Percentiles rank a stretch among this genome's conserved stretches.
phyloP scores from a whole-genome alignment of 306 rosid species.

The Pueraria montana region DNA sequence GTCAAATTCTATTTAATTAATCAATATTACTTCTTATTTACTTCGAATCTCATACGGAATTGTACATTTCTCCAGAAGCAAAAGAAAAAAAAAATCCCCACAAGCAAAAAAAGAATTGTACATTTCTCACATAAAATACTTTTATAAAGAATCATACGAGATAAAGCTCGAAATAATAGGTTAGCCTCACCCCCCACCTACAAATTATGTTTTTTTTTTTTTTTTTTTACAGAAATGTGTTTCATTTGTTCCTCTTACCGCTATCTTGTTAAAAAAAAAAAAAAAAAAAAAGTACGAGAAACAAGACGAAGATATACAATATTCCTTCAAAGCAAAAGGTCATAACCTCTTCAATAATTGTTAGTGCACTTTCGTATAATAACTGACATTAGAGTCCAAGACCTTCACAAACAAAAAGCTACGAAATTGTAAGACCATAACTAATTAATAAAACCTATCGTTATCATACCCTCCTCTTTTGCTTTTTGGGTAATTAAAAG shows the following conservation, averaged over 20 bases:
- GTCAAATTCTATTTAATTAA: not conserved
- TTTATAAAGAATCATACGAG: not conserved
- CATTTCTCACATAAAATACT: not conserved
- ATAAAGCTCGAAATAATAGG: not conserved
- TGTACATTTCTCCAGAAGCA: not conserved
- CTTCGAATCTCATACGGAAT: not conserved
- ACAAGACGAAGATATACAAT: not conserved
- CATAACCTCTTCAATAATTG: not conserved
- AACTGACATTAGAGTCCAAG: conserved; percentile 4
- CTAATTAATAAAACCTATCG: not conserved
- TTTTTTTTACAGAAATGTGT: not conserved
- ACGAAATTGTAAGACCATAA: not conserved
- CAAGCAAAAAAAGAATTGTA: too few relatives aligned
- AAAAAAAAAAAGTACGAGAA: not conserved
- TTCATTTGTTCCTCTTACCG: not conserved
- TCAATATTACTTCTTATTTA: not conserved
- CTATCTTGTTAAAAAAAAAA: not conserved
- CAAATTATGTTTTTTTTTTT: not conserved
- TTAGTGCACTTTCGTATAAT: conserved; percentile 27
- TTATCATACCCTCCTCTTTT: not conserved
- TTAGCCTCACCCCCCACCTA: not conserved
- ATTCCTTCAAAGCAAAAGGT: not conserved
- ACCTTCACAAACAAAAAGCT: not conserved
- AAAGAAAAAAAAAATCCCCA: too few relatives aligned
- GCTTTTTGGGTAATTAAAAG: conserved; percentile 10